Evolutionary conservation across 768 basidiomycete genomes (phyloP), one percentile per base, ranked within the genome.

Genomic region (Psilocybe sp.): DNA sequence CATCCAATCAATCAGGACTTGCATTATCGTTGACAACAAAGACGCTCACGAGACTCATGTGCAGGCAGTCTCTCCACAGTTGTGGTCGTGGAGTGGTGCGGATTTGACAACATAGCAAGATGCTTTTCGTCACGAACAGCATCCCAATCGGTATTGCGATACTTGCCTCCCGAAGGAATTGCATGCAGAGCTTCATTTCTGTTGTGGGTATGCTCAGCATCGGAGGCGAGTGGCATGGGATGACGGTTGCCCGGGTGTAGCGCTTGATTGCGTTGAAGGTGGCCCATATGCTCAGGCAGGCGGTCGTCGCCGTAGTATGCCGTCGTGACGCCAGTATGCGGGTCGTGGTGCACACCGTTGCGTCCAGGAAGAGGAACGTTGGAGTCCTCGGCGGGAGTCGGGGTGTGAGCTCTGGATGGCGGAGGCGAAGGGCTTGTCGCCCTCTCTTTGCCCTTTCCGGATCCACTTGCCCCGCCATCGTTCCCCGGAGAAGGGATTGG

Each of bases 281-380:
- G 54, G 2, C 41, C 46, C 46, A 55, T 47, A 37, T 55, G 54
- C 13, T 51, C 50, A 8, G 54, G 50, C 33, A 45, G 14, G 12
- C 6, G 18, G n/a, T 45, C 44, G 10, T 45, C 44, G 4, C 44
- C 44, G 10, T 35, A 45, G 20, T 34, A n/a, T 18, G 36, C 20
- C 18, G 44, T 45, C 7, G 23, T 28, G 23, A 28, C 23, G 3
- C 23, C 23, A 28, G 23, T 28, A 7, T 28, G 3, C 4, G 3
- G 23, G 23, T 28, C 23, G 23, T 28, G 23, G 7, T 28, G 23
- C 23, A 28, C 23, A 3, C 23, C 23, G 23, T 28, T 28, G 7
- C 23, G 23, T 3, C 23, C 23, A 28, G 23, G 23, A 7, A 28
- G 23, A 4, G 23, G 23, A 7, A 28, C 23, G 23, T 3, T 28